Conservation (phyloP, 192 early-diverging fungal species). For the Lunasporangiospora selenospora region DNA sequence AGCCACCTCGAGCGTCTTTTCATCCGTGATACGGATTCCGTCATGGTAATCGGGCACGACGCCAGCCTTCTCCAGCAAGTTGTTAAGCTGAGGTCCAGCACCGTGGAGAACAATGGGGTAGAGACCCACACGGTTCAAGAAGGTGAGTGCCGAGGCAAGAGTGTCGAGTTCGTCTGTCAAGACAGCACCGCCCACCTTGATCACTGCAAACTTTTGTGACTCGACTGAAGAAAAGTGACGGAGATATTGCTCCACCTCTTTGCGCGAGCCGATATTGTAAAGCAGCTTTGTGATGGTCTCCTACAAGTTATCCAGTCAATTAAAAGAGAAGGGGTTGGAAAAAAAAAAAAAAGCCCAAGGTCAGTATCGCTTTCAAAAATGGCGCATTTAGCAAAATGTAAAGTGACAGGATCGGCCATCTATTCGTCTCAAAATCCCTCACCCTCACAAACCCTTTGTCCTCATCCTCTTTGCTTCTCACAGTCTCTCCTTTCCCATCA, state of each 20-base stretch:
- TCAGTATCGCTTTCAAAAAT: not conserved
- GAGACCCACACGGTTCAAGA: slow-evolving; percentile 95
- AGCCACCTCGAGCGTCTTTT: slow-evolving; percentile 91
- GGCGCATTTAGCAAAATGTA: too few relatives aligned
- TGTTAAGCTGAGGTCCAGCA: slow-evolving; percentile 96
- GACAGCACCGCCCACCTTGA: slow-evolving; percentile 98
- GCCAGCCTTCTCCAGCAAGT: slow-evolving; percentile 86
- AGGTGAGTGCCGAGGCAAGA: slow-evolving; percentile 93
- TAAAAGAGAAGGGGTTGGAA: not conserved
- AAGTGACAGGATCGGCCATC: too few relatives aligned
- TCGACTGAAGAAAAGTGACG: slow-evolving; percentile 97
- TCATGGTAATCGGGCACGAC: slow-evolving; percentile 97
- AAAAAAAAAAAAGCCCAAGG: not conserved
- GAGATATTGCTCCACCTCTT: slow-evolving; percentile 99
- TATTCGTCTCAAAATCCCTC: too few relatives aligned
- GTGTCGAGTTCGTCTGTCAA: slow-evolving; percentile 95
- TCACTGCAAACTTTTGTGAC: slow-evolving; percentile 99
- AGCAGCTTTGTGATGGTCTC: slow-evolving; percentile 88
- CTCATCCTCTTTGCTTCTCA: not conserved
- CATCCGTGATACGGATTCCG: slow-evolving; percentile 97
- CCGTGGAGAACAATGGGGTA: slow-evolving; percentile 99
- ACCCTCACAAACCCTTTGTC: not conserved
- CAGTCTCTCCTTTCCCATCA: not conserved
- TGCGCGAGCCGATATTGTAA: slow-evolving; percentile 99
- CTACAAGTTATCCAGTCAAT: slow-evolving; percentile 33